Evolutionary conservation across 768 basidiomycete genomes (phyloP), one percentile per base, ranked within the genome.

Genomic region (Auricularia auricula-judae): DNA sequence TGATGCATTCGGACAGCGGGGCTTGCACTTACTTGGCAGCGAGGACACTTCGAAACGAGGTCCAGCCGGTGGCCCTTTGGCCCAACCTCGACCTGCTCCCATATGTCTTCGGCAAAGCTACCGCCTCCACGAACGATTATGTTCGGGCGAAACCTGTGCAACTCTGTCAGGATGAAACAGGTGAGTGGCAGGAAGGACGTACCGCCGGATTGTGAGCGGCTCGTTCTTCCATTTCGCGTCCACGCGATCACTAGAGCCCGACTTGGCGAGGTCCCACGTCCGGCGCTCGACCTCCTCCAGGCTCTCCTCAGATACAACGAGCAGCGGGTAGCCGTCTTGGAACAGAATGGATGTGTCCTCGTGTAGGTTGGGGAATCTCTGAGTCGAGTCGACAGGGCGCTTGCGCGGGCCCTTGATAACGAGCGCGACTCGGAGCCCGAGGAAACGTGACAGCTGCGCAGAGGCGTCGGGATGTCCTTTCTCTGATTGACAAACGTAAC

Each of bases 261-360:
- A 74, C 59, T 81, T 82, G 44, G 81, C 65, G 58, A 36, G 76
- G 58, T 69, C 70, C 67, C 77, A 76, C 61, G 84, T 72, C 58
- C 80, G 79, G 63, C 76, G 73, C 67, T 85, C 79, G 39, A 90
- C 72, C 42, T 78, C 78, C 35, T 64, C 71, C 67, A 86, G 77
- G 69, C 84, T 86, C 74, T 91, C 86, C 71, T 86, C 82, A 29
- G 86, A 86, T 34, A 87, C 75, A 4, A 91, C 69, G 39, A 89
- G 74, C 61, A 92, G 69, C 1, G 89, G 89, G 70, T 83, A 91
- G 63, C 82, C 84, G 66, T 91, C 89, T 72, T 90, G 86, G 44
- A 68, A 73, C 10, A 80, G 76, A 3, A 82, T 75, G 14, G 79
- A 81, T 3, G 82, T 83, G 11, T 63, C 58, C n/a, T 36, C 21